Base-by-base conservation (phyloP, 371 early-diverging fungal species). In the Rhizomucor miehei region DNA sequence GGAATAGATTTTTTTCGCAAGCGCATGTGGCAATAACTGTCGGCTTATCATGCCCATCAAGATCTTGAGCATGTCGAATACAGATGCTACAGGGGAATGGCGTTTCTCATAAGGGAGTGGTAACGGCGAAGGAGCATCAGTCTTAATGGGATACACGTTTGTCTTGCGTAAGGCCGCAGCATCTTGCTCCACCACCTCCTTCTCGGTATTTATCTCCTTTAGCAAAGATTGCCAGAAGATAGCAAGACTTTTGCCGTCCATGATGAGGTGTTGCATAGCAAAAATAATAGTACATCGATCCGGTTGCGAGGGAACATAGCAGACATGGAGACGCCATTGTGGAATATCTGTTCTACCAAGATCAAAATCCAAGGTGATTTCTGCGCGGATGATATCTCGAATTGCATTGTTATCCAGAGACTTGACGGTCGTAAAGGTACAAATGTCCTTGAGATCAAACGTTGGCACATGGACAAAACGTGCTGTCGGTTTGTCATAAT, bases 221-320 rank as follows among this genome's bases (percentile, higher is more conserved):
- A 73, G 44, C 12, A 76, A 44, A 6, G 52, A 63, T 21, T 50
- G 41, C 67, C 65, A 69, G 44, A 77, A 67, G 0, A 59, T 48
- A 0, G 48, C 36, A 14, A 69, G 43, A 50, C 69, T 71, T 50
- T 57, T 64, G n/a, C 77, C 77, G 34, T 77, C 74, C 6, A 39
- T 53, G 34, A 72, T 62, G 9, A 60, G 49, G 36, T 77, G 77
- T 11, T 71, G 63, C 5, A 59, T 37, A 3, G 59, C 52, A 6
- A 65, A 57, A 1, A 46, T 52, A 1, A 68, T 45, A 24, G 37
- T 16, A 19, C 62, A 63, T 44, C 48, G 54, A 2, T 56, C 46
- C 11, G 34, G 34, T 14, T 60, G 34, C 11, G 50, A 47, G 9
- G 48, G 44, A 43, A 54, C 51, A 39, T 50, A 17, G 51, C 46